Evolutionary conservation across 2,329 filamentous ascomycete species (phyloP).

Genomic region (Hypoxylon sp.): DNA sequence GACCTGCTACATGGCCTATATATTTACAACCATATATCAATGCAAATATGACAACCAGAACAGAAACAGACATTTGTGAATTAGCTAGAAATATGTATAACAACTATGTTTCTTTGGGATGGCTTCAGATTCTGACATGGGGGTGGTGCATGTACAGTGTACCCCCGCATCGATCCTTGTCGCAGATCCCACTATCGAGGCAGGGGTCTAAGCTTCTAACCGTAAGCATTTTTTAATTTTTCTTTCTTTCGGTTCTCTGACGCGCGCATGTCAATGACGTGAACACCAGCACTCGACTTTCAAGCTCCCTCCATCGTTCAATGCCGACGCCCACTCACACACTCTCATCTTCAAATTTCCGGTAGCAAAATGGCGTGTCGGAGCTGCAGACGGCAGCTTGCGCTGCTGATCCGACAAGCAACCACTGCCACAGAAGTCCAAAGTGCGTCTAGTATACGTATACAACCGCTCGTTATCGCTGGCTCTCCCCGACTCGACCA

Average conservation of each 20-base stretch:
- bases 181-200: constrained; percentile 22
- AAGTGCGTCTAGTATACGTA: constrained; percentile 30
- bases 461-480: constrained; percentile 13
- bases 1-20: background rate
- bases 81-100: too few species aligned
- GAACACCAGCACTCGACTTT: constrained; percentile 19
- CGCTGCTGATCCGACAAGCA: constrained; percentile 47
- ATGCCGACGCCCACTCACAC: constrained; percentile 16
- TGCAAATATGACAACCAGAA: constrained; percentile 2
- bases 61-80: too few species aligned
- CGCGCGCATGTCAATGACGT: constrained; percentile 41
- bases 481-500: constrained; percentile 33
- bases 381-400: constrained; percentile 60
- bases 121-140: background rate
- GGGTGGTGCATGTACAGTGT: constrained; percentile 14
- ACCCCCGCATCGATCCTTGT: constrained; percentile 27
- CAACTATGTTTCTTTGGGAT: too few species aligned
- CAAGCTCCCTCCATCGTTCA: background rate
- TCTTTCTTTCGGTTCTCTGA: constrained; percentile 14
- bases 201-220: constrained; percentile 34
- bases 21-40: background rate
- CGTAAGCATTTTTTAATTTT: constrained; percentile 27
- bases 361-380: constrained; percentile 61
- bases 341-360: constrained; percentile 1
- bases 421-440: constrained; percentile 42